Evolutionary conservation across 2,329 filamentous ascomycete genomes (phyloP), one percentile per base, ranked within the genome.

Genomic region (Lojkania enalia): DNA sequence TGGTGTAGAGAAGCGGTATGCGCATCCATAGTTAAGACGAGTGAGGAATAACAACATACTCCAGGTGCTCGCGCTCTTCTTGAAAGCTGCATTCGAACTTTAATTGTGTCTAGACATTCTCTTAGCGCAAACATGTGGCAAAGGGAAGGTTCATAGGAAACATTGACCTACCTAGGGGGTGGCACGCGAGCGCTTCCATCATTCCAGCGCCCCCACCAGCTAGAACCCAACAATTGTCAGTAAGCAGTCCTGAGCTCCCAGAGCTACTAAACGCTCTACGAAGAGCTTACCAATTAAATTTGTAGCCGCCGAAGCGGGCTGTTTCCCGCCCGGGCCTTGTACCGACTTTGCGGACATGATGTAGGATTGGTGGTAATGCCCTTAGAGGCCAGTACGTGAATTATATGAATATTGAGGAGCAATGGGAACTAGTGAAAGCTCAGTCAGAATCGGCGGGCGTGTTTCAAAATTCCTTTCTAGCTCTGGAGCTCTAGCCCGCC

Each of bases 31-130:
- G n/a, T n/a, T n/a, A n/a, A n/a, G n/a, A n/a, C n/a, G n/a, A n/a
- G 21, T 47, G 51, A 48, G 39, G 29, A 12, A 12, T 35, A 35
- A 25, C 29, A 23, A 76, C 79, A 57, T 70, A 87, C 83, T 49
- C 94, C 94, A 44, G 90, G 90, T 48, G 84, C 81, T 57, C 87
- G 82, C 38, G 88, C 90, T 69, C 94, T 84, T 57, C 87, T 82
- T 44, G 94, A 97, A 49, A 99, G 86, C 76, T 99, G 94, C 95
- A 99, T 99, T 60, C 94, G 90, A 51, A 99, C 94, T 81, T 99
- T 96, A 78, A 97, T 95, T 48, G 91, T 96, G 73, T 96, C 90
- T 88, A 48, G 20, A n/a, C n/a, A 3, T 35, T 12, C 21, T 43
- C 33, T 70, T 21, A 69, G 60, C 15, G 13, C 20, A 44, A 11